Evolutionary conservation across 805 yeast species (phyloP).

Genomic region (Zygosaccharomyces rouxii): DNA sequence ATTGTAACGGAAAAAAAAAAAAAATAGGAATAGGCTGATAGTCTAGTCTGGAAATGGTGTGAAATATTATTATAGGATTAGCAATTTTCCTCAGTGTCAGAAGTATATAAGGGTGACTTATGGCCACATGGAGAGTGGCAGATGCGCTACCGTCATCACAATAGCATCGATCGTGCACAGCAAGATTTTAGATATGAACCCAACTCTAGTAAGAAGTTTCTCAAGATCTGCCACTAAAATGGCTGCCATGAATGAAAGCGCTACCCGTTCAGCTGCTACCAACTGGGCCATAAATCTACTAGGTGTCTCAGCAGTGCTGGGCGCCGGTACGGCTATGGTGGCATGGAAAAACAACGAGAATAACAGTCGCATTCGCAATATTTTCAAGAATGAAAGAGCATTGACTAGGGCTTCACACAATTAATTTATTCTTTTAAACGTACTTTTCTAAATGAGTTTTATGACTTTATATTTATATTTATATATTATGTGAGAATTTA

Average conservation of each 20-base stretch:
- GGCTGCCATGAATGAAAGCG: slow-evolving; percentile 5
- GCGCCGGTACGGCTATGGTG: slow-evolving; percentile 14
- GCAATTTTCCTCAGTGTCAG: neutral
- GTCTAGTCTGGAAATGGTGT: neutral
- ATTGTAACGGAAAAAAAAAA: neutral
- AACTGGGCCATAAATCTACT: slow-evolving; percentile 15
- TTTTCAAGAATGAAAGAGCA: slow-evolving; percentile 15
- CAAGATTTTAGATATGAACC: slow-evolving; percentile 12
- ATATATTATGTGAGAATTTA: neutral
- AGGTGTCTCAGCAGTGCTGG: slow-evolving; percentile 15
- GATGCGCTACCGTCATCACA: neutral
- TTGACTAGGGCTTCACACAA: slow-evolving; percentile 10
- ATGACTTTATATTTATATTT: neutral
- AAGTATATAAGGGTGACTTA: neutral
- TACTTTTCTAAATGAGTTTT: neutral
- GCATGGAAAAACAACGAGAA: slow-evolving; percentile 13
- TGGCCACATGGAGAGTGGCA: neutral
- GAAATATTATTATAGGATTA: neutral
- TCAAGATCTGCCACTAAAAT: slow-evolving; percentile 16
- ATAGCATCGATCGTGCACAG: neutral
- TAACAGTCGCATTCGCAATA: slow-evolving; percentile 16
- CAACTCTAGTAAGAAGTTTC: slow-evolving; percentile 17
- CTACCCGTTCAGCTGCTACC: slow-evolving; percentile 5
- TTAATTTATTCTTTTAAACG: slow-evolving; percentile 1
- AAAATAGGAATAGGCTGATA: neutral